Conservation (phyloP, 2,329 filamentous ascomycete genomes). For the Penicillium polonicum region DNA sequence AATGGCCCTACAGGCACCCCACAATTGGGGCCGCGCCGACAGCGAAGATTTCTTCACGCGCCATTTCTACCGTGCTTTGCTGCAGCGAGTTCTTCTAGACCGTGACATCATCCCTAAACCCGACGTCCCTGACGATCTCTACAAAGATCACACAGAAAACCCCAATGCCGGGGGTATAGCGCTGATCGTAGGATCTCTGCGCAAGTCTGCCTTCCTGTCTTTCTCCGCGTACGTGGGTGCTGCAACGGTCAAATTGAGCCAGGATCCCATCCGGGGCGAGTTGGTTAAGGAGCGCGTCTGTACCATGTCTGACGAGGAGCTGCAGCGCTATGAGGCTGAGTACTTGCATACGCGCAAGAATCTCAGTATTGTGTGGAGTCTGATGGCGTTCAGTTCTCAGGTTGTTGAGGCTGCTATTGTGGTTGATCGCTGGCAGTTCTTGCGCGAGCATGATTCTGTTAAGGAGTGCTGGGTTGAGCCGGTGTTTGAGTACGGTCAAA, state of each 20-base stretch:
- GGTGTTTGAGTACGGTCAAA: constrained; percentile 83
- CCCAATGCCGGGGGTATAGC: constrained; percentile 55
- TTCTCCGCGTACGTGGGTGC: constrained; percentile 77
- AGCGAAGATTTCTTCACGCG: constrained; percentile 86
- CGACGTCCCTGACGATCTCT: constrained; percentile 29
- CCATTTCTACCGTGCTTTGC: constrained; percentile 86
- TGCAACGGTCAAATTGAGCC: constrained; percentile 70
- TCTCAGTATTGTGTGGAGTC: constrained; percentile 80
- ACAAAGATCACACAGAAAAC: constrained; percentile 20
- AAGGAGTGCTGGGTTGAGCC: constrained; percentile 84
- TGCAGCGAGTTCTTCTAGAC: constrained; percentile 92
- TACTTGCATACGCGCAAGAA: constrained; percentile 72
- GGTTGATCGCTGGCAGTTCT: constrained; percentile 82
- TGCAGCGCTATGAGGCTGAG: constrained; percentile 65
- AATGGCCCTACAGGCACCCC: constrained; percentile 95
- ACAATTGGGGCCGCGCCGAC: constrained; percentile 82
- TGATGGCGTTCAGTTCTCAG: constrained; percentile 93
- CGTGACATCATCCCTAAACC: constrained; percentile 69
- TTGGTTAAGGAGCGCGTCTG: constrained; percentile 66
- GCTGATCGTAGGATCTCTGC: constrained; percentile 80
- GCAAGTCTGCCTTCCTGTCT: constrained; percentile 74
- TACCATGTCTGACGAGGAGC: constrained; percentile 70
- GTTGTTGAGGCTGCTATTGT: constrained; percentile 90
- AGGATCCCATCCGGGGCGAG: constrained; percentile 59
- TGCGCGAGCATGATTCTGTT: constrained; percentile 75